These are phyloP conservation scores for Penicillium ucsense DNA, from an alignment of 495 filamentous ascomycete species.

Conservation along the genomic window DNA sequence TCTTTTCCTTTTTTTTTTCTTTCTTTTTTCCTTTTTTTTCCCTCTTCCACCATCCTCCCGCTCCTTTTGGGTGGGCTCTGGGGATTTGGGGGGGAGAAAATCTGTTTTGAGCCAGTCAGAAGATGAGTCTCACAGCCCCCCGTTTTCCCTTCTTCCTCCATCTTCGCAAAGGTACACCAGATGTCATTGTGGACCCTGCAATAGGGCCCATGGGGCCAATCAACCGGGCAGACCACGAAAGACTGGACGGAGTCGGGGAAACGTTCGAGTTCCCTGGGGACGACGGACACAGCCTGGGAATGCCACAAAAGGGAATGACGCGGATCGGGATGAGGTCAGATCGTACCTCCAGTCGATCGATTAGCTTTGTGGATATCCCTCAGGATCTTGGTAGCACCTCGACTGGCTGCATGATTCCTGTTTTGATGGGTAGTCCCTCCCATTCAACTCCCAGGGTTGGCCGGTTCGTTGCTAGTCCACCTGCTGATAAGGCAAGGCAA, in stretches of 20 bases:
- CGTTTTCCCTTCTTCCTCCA: slow-evolving; percentile 1
- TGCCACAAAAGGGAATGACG: neutral
- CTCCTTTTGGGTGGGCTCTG: neutral
- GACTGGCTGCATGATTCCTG: neutral
- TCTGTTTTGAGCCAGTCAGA: neutral
- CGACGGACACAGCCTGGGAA: too few species aligned
- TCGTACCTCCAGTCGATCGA: neutral
- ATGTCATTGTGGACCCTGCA: slow-evolving; percentile 13
- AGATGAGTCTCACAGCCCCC: slow-evolving; percentile 1
- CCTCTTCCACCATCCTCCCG: too few species aligned
- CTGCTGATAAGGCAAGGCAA: neutral
- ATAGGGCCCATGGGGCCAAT: slow-evolving; percentile 5
- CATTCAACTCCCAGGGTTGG: too few species aligned
- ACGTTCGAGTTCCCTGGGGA: neutral
- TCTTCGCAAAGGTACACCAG: slow-evolving; percentile 7
- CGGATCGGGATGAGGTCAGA: neutral
- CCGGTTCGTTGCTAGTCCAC: too few species aligned
- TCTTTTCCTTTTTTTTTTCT: too few species aligned
- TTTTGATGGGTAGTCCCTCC: neutral
- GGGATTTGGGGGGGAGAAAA: neutral
- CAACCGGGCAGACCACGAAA: neutral
- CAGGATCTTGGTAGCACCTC: neutral
- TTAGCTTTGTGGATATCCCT: neutral
- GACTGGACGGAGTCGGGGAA: neutral
- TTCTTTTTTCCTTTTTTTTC: too few species aligned